phyloP scores from a whole-genome alignment of 108 stramenopile genomes.

The Pseudonitzschia pungens region DNA sequence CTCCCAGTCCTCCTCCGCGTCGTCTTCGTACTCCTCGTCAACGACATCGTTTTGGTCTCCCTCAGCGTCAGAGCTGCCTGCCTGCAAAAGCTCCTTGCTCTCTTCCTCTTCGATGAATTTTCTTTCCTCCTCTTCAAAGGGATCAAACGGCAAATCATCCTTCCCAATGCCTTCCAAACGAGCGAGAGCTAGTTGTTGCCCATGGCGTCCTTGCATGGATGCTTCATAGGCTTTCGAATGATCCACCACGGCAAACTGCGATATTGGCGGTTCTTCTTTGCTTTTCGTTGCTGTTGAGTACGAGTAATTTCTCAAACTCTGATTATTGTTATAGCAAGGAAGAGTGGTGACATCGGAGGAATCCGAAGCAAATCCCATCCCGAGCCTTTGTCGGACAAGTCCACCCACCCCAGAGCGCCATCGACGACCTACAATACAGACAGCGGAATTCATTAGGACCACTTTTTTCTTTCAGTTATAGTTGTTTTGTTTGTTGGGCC shows the following conservation, averaged over 20 bases:
- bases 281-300: not conserved
- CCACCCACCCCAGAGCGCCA: not conserved
- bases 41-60: slow-evolving; percentile 42
- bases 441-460: not conserved
- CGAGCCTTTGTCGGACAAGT: not conserved
- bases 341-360: not conserved
- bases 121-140: slow-evolving; percentile 62
- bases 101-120: slow-evolving; percentile 27
- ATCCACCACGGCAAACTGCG: slow-evolving; percentile 50
- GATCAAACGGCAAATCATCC: slow-evolving; percentile 80
- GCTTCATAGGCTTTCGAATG: slow-evolving; percentile 70
- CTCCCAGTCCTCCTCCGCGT: slow-evolving; percentile 43
- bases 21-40: slow-evolving; percentile 34
- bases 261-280: not conserved
- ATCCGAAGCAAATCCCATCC: not conserved
- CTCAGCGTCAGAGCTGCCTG: slow-evolving; percentile 20
- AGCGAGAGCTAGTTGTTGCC: slow-evolving; percentile 66
- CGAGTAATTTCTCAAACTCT: not conserved
- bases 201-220: slow-evolving; percentile 68
- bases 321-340: no score
- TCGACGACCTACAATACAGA: not conserved
- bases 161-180: slow-evolving; percentile 63
- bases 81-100: not conserved
- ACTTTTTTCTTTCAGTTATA: no score
- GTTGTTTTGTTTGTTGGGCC: no score